Evolutionary conservation across 1,139 yeast species (phyloP), one percentile per base, ranked within the genome.

Genomic region (Zhuliangozyma parablackwelliae): DNA sequence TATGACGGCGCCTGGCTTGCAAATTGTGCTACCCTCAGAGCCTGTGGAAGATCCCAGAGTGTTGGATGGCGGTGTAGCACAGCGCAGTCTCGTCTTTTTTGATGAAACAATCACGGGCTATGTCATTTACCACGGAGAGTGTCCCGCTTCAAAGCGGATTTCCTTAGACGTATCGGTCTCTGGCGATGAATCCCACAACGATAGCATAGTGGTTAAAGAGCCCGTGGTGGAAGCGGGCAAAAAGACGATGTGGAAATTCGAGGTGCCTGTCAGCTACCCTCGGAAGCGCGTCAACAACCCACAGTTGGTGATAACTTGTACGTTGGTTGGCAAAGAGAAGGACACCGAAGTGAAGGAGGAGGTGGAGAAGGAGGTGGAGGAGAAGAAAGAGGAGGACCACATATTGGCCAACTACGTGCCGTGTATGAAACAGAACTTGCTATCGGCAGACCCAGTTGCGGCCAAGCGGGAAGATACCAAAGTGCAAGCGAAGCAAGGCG

Each of bases 91-190:
- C 25, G 42, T 63, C 2, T 69, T 62, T 42, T 69, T 66, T 40
- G 75, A 69, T 46, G 75, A 69, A 43, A 35, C 53, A 1, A 43
- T 69, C n/a, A 39, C 42, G n/a, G 73, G 72, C 0, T 68, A 54
- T 38, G 48, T 66, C 5, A 42, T 63, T 10, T 45, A 56, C 31
- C 45, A 47, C 32, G 41, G 48, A 25, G 6, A 30, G 21, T 6
- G 12, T 21, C n/a, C 23, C 24, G 16, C 16, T 4, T 16, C 16
- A 16, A 16, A 16, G 16, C 16, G 16, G 3, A 48, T 57, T 13
- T 53, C 51, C 21, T 43, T 64, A 16, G 61, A 63, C 27, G 51
- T 57, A 3, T 53, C 63, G 6, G 54, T 65, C 5, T 6, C 11
- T 28, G 46, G 36, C 28, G 21, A 25, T 23, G 28, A 44, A 40